Conservation (phyloP, 371 early-diverging fungal genomes). For the Rhizomucor miehei region DNA sequence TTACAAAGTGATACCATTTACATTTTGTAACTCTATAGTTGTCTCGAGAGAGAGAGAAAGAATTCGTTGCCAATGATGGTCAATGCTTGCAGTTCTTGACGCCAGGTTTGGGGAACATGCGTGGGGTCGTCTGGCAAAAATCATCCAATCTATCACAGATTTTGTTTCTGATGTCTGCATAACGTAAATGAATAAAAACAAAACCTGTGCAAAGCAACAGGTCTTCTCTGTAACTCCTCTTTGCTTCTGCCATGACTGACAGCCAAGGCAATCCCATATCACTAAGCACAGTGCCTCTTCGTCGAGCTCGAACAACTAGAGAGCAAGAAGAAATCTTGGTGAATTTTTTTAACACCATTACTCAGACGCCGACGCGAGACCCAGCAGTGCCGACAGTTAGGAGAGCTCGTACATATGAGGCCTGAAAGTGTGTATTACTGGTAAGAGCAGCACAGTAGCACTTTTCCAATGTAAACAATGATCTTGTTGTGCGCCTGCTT, state of each 20-base stretch:
- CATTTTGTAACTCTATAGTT: background rate
- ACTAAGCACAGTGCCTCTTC: background rate
- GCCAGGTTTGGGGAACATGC: too few relatives aligned
- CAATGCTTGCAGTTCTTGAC: too few relatives aligned
- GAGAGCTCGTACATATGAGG: conserved; percentile 10
- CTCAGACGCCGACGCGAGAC: conserved; percentile 19
- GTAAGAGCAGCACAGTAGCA: conserved; percentile 10
- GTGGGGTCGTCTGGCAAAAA: too few relatives aligned
- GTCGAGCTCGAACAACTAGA: conserved; percentile 5
- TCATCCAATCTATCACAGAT: background rate
- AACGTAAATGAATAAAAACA: background rate
- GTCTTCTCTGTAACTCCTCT: too few relatives aligned
- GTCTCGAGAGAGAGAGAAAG: too few relatives aligned
- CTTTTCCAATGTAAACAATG: too few relatives aligned
- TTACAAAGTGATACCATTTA: conserved; percentile 1
- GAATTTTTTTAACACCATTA: conserved; percentile 5
- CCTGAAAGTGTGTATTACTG: conserved; percentile 27
- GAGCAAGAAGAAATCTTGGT: conserved; percentile 1
- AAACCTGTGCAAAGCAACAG: background rate
- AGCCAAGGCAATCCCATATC: background rate
- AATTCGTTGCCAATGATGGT: too few relatives aligned
- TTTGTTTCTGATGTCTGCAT: background rate
- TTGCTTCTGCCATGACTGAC: background rate
- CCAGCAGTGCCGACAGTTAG: conserved; percentile 8
- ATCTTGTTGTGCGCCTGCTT: background rate